Percentiles rank a stretch among this genome's conserved stretches.
Conservation (phyloP, 345 rosid species). For the Toxicodendron radicans region DNA sequence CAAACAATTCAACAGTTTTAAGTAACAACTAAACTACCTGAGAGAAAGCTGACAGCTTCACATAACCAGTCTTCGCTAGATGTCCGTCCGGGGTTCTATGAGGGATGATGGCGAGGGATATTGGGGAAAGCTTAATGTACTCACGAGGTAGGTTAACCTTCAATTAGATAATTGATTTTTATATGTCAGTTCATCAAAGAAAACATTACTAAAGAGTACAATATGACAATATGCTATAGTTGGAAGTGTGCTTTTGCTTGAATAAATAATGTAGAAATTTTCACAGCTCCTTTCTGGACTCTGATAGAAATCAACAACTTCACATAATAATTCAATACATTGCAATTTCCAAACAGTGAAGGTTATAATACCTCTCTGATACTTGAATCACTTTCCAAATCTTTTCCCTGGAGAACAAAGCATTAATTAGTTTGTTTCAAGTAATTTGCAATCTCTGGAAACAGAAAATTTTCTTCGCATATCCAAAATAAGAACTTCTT, state of each 20-base stretch:
- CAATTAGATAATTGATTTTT: slow-evolving; percentile 22
- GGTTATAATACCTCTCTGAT: slow-evolving; percentile 57
- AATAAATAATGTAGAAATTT: not conserved
- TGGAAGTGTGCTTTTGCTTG: not conserved
- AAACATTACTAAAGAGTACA: not conserved
- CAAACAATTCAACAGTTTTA: not conserved
- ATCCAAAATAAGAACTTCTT: not conserved
- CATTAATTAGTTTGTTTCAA: not conserved
- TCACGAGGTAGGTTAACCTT: slow-evolving; percentile 80
- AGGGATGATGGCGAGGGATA: slow-evolving; percentile 79
- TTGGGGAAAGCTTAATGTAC: slow-evolving; percentile 71
- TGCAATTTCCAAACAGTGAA: slow-evolving; percentile 4
- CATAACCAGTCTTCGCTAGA: slow-evolving; percentile 72
- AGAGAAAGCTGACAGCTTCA: slow-evolving; percentile 71
- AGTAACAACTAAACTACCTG: slow-evolving; percentile 44
- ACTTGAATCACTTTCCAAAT: slow-evolving; percentile 35
- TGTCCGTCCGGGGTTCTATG: slow-evolving; percentile 71
- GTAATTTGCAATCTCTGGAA: not conserved
- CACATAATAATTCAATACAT: not conserved
- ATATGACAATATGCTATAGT: not conserved
- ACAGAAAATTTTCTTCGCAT: not conserved
- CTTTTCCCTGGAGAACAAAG: slow-evolving; percentile 42
- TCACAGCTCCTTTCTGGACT: not conserved
- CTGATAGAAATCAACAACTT: not conserved
- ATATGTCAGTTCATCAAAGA: slow-evolving; percentile 7